Evolutionary conservation across 306 rosid genomes (phyloP).

Genomic region (Inga leiocalycina): DNA sequence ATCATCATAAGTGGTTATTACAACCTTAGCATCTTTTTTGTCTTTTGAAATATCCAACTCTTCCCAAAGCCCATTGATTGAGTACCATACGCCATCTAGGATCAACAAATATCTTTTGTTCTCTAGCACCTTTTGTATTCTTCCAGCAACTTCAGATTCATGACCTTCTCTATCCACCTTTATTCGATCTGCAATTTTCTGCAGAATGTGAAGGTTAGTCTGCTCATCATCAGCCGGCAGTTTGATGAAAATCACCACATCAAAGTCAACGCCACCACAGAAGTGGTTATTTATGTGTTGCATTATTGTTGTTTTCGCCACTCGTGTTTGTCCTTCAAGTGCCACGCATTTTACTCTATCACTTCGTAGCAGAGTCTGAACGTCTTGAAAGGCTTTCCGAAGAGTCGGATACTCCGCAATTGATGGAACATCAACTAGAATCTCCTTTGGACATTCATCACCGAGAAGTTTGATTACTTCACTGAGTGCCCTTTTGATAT

Average conservation of each 20-base stretch:
- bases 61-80: constrained; percentile 17
- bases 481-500: too few relatives aligned
- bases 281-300: not conserved
- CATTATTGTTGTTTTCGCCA: constrained; percentile 4
- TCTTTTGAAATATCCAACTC: not conserved
- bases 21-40: constrained; percentile 25
- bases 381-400: not conserved
- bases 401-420: not conserved
- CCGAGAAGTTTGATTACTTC: not conserved
- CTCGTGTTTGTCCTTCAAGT: not conserved
- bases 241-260: not conserved
- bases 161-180: not conserved
- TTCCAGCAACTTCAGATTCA: not conserved
- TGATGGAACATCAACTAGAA: not conserved
- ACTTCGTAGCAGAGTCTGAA: not conserved
- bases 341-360: not conserved
- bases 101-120: constrained; percentile 29
- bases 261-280: not conserved
- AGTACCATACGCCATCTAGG: constrained; percentile 24
- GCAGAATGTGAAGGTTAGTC: not conserved
- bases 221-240: not conserved
- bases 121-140: constrained; percentile 17
- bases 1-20: not conserved
- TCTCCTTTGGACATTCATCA: not conserved
- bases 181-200: not conserved